Percentiles rank a stretch among this genome's conserved stretches.
Evolutionary conservation across 768 basidiomycete genomes (phyloP).

Genomic region (Leccinum subgranulosum): DNA sequence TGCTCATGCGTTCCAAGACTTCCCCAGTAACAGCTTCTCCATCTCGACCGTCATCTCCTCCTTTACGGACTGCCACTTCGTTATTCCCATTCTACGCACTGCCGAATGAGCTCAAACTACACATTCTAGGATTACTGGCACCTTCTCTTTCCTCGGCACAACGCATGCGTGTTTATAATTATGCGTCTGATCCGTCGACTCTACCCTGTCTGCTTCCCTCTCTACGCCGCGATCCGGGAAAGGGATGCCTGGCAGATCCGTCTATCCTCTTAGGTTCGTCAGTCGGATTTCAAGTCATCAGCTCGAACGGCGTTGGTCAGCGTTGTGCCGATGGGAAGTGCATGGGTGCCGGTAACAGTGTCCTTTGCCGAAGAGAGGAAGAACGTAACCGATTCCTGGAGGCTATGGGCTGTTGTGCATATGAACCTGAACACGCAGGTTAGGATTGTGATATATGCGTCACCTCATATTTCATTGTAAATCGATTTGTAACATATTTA

Average conservation of each 20-base stretch:
- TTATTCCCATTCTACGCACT: conserved; percentile 40
- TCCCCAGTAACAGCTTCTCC: conserved; percentile 10
- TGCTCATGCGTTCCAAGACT: conserved; percentile 37
- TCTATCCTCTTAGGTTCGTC: conserved; percentile 15
- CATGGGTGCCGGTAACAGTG: conserved; percentile 36
- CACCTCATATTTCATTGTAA: not conserved
- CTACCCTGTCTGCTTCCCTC: conserved; percentile 43
- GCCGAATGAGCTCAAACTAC: conserved; percentile 55
- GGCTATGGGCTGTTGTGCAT: conserved; percentile 44
- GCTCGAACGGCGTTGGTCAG: conserved; percentile 13
- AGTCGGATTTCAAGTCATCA: conserved; percentile 6
- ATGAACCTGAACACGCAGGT: conserved; percentile 33
- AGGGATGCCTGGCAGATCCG: conserved; percentile 19
- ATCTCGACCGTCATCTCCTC: conserved; percentile 14
- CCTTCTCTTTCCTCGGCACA: conserved; percentile 58
- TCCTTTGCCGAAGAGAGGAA: conserved; percentile 40
- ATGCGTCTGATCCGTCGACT: conserved; percentile 47
- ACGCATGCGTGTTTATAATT: conserved; percentile 51
- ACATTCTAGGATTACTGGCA: conserved; percentile 54
- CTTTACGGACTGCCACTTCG: conserved; percentile 14
- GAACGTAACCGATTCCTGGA: conserved; percentile 44
- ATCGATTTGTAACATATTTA: not conserved
- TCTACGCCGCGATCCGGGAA: conserved; percentile 22
- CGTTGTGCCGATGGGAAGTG: conserved; percentile 38
- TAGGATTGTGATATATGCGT: not conserved